phyloP scores from a whole-genome alignment of 192 early-diverging fungal species.

The Diversispora epigaea region DNA sequence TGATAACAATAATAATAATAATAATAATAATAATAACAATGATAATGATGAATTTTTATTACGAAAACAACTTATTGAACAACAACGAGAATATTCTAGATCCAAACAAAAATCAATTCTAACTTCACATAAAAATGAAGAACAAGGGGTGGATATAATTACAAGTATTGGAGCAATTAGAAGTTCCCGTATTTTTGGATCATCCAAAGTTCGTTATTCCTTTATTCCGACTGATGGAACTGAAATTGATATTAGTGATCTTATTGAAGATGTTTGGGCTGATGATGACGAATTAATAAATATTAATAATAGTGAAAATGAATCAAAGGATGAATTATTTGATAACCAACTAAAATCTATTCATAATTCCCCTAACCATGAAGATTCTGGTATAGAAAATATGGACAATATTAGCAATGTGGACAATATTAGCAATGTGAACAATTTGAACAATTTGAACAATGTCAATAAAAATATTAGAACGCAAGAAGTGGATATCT shows the following conservation, averaged over 20 bases:
- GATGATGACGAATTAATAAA: conserved; percentile 33
- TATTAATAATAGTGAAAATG: neutral
- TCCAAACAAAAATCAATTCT: no score
- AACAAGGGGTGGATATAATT: no score
- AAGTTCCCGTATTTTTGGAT: conserved; percentile 41
- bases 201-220: conserved; percentile 46
- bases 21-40: neutral
- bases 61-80: conserved; percentile 30
- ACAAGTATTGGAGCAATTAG: neutral
- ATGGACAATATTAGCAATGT: no score
- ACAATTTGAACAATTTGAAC: no score
- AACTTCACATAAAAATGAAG: no score
- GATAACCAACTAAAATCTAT: no score
- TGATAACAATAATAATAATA: neutral
- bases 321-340: conserved; percentile 4
- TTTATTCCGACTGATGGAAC: conserved; percentile 44
- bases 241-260: conserved; percentile 48
- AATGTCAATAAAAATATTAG: neutral
- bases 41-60: conserved; percentile 1
- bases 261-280: conserved; percentile 48
- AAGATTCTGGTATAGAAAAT: no score
- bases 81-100: neutral
- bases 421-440: no score
- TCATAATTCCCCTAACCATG: no score
- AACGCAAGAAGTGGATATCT: conserved; percentile 24